Evolutionary conservation across 805 yeast species (phyloP).

Genomic region (Nakazawaea peltata): DNA sequence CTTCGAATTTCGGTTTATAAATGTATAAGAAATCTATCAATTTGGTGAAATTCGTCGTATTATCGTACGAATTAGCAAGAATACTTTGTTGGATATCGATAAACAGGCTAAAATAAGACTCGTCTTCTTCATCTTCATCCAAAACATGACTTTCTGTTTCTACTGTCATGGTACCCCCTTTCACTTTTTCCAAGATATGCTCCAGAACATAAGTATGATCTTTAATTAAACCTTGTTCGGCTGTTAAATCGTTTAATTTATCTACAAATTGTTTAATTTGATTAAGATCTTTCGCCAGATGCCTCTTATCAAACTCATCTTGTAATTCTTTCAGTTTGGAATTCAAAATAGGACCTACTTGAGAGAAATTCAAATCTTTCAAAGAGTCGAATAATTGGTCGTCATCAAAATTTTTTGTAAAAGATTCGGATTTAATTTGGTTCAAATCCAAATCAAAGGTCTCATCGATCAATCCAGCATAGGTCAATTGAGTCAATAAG

Average conservation of each 20-base stretch:
- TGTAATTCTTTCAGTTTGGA: conserved; percentile 64
- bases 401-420: conserved; percentile 17
- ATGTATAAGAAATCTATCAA: conserved; percentile 45
- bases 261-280: conserved; percentile 70
- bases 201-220: conserved; percentile 75
- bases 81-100: conserved; percentile 67
- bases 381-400: conserved; percentile 43
- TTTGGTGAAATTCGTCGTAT: conserved; percentile 25
- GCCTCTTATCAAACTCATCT: conserved; percentile 53
- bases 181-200: conserved; percentile 41
- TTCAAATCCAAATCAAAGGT: conserved; percentile 42
- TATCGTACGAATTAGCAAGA: conserved; percentile 41
- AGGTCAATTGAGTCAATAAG: conserved; percentile 68
- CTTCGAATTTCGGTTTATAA: conserved; percentile 28
- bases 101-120: conserved; percentile 31
- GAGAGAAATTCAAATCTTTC: conserved; percentile 66
- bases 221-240: conserved; percentile 58
- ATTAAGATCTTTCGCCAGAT: conserved; percentile 45
- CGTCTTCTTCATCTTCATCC: conserved; percentile 13
- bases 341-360: conserved; percentile 69
- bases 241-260: conserved; percentile 57
- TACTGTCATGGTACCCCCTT: conserved; percentile 16
- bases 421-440: conserved; percentile 15
- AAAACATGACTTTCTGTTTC: conserved; percentile 17
- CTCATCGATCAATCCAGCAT: conserved; percentile 78